phyloP scores from a whole-genome alignment of 2,329 filamentous ascomycete species.

The Waltergamsia citrina region DNA sequence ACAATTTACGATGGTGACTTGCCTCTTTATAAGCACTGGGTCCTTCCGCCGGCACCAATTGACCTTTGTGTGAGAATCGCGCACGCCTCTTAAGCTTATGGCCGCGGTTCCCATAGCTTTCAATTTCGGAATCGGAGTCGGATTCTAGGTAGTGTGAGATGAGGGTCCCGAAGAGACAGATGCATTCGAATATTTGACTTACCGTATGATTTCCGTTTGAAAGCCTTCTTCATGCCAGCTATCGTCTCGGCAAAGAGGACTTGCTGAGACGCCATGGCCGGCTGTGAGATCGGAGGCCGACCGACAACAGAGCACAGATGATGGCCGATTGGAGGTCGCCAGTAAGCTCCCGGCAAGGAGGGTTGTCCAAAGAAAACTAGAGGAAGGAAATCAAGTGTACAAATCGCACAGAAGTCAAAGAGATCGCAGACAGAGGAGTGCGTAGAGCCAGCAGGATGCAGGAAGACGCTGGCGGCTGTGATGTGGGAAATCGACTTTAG shows the following conservation, averaged over 20 bases:
- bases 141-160: conserved; percentile 46
- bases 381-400: background rate
- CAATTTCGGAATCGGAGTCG: conserved; percentile 67
- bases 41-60: conserved; percentile 56
- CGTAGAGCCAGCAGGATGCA: background rate
- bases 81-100: conserved; percentile 72
- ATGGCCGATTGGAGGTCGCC: background rate
- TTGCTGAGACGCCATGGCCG: conserved; percentile 41
- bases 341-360: background rate
- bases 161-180: no score
- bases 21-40: conserved; percentile 66
- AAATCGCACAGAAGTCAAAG: no score
- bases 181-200: conserved; percentile 12
- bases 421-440: background rate
- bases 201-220: conserved; percentile 57
- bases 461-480: background rate
- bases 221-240: conserved; percentile 56
- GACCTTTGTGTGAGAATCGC: conserved; percentile 60
- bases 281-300: background rate
- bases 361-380: background rate
- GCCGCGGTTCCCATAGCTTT: conserved; percentile 62
- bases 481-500: conserved; percentile 1
- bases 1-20: conserved; percentile 12
- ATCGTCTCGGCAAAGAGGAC: conserved; percentile 58
- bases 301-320: background rate